A percentile compares a stretch with the other conserved stretches of the same genome.
phyloP scores from a whole-genome alignment of 176 grass and related monocot species.

The Cenchrus fungigraminus region DNA sequence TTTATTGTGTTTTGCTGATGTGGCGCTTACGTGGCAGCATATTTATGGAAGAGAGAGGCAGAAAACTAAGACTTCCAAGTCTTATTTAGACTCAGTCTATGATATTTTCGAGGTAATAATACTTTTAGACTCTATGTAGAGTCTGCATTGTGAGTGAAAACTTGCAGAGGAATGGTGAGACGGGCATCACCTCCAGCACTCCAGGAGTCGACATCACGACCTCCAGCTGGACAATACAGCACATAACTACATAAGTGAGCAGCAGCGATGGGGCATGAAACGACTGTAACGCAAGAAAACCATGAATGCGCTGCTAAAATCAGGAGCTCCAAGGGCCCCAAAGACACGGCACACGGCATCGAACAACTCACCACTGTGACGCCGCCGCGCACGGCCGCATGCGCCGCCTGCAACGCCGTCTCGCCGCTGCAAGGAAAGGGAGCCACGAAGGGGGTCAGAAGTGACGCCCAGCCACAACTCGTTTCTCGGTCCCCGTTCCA shows the following conservation, averaged over 20 bases:
- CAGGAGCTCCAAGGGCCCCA: no score
- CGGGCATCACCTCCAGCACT: conserved; percentile 62
- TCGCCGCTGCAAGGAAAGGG: conserved; percentile 46
- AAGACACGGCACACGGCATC: background rate
- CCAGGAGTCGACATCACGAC: conserved; percentile 79
- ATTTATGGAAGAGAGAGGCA: no score
- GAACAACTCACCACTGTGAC: conserved; percentile 73
- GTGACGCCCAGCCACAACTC: background rate
- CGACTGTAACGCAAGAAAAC: background rate
- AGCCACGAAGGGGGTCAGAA: background rate
- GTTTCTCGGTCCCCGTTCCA: background rate
- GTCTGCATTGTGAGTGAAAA: background rate
- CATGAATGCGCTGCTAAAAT: background rate
- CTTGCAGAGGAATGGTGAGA: background rate
- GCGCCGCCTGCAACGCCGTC: conserved; percentile 70
- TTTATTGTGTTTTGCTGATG: no score
- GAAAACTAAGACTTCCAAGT: no score
- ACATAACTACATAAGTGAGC: background rate
- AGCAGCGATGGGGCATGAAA: background rate
- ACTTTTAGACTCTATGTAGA: no score
- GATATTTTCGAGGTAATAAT: no score
- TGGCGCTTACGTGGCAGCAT: no score
- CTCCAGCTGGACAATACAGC: conserved; percentile 69
- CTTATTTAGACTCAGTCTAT: no score
- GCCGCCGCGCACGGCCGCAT: conserved; percentile 67